Evolutionary conservation across 768 basidiomycete species (phyloP), one percentile per base, ranked within the genome.

Genomic region (Mycena venus): DNA sequence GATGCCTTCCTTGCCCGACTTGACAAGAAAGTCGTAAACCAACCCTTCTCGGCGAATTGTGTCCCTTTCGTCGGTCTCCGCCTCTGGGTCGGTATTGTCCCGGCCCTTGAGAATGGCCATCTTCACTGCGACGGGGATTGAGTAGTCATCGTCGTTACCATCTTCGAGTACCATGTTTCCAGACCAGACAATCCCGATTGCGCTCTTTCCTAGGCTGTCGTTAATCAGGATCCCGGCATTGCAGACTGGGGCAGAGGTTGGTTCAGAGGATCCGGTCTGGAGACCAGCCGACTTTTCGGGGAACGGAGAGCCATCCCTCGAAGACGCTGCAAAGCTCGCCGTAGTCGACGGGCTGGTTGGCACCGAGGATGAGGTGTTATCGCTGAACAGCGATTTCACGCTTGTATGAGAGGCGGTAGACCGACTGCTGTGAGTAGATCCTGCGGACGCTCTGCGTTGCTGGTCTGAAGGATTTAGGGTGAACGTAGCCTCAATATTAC

Each of bases 161-260:
- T 68, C 72, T 47, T 73, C 72, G 11, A 31, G 60, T 40, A 73
- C 63, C 72, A 73, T 68, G 19, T 36, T 44, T 1, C 72, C 72
- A 5, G 72, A 53, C 72, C 72, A 73, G 12, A 68, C 65, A 17
- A 62, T 68, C 14, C 72, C 65, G 23, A 55, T 55, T 10, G 56
- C 58, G 27, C 51, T 58, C 31, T 68, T n/a, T 14, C 40, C 60
- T 4, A 73, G 58, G 9, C 40, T 2, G 7, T 44, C 29, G 7
- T 68, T 31, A 27, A 73, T 61, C 0, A 73, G 8, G 27, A 73
- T 62, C 21, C 72, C 72, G 3, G 59, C 72, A 19, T 68, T 23
- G 29, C 21, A 34, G 49, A 68, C 40, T 21, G 65, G 44, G 14
- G 38, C 32, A 27, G 64, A 53, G 3, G 34, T 32, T 0, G 60